Evolutionary conservation across 2,329 filamentous ascomycete species (phyloP).

Genomic region (Curvularia hawaiiensis): DNA sequence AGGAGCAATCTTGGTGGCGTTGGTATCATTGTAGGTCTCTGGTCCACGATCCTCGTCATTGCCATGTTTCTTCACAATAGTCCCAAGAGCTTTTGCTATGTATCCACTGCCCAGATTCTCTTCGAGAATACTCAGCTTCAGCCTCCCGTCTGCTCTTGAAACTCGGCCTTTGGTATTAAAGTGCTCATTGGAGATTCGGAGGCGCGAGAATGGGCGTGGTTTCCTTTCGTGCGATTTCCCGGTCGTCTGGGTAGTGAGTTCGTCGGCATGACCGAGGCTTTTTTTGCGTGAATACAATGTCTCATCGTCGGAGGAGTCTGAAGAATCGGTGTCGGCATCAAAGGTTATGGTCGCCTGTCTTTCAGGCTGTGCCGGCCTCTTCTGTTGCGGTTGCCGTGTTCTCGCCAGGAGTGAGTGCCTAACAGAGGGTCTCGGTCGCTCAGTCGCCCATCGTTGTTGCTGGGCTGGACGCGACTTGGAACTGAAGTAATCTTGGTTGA

Average conservation of each 20-base stretch:
- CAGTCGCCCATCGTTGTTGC: slow-evolving; percentile 37
- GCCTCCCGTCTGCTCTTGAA: slow-evolving; percentile 69
- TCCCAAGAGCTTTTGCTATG: slow-evolving; percentile 73
- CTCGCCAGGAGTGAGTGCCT: slow-evolving; percentile 30
- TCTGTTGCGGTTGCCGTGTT: slow-evolving; percentile 20
- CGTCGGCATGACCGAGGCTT: slow-evolving; percentile 24
- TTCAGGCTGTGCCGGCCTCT: slow-evolving; percentile 19
- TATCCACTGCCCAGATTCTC: slow-evolving; percentile 73
- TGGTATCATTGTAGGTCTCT: slow-evolving; percentile 17
- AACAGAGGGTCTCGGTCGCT: slow-evolving; percentile 34
- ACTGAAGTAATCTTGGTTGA: slow-evolving; percentile 7
- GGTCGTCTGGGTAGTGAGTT: slow-evolving; percentile 12
- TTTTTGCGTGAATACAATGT: slow-evolving; percentile 19
- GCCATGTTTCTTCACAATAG: slow-evolving; percentile 64
- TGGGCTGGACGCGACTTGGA: slow-evolving; percentile 26
- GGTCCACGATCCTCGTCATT: slow-evolving; percentile 44
- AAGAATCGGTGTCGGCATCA: slow-evolving; percentile 34
- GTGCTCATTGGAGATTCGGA: slow-evolving; percentile 67
- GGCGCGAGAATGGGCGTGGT: slow-evolving; percentile 54
- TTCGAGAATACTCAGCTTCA: slow-evolving; percentile 71
- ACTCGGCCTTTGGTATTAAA: slow-evolving; percentile 69
- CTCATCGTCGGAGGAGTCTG: slow-evolving; percentile 37
- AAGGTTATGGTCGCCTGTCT: slow-evolving; percentile 37
- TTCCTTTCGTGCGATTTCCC: slow-evolving; percentile 17
- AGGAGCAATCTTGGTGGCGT: slow-evolving; percentile 32